These are phyloP conservation scores for Dimocarpus longan DNA, from an alignment of 345 rosid species.

Conservation along the genomic window DNA sequence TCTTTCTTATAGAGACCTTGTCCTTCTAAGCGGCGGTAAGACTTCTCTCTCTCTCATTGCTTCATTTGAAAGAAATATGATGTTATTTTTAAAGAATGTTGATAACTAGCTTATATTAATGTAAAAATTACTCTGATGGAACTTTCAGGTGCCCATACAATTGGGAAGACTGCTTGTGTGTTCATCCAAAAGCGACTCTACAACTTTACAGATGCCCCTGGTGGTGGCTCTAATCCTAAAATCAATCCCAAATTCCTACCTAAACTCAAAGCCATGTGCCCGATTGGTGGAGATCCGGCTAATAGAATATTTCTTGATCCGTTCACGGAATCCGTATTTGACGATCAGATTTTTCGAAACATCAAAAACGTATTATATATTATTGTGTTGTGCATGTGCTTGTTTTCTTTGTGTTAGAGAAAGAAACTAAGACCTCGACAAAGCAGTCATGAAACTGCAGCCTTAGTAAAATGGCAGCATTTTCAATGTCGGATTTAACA, in stretches of 20 bases:
- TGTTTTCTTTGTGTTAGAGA: too few relatives aligned
- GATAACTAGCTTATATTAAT: too few relatives aligned
- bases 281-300: constrained; percentile 33
- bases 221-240: constrained; percentile 46
- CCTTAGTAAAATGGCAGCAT: too few relatives aligned
- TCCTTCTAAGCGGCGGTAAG: constrained; percentile 48
- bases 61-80: constrained; percentile 19
- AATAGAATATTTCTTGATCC: constrained; percentile 42
- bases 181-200: constrained; percentile 48
- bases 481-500: background rate
- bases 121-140: too few relatives aligned
- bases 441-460: constrained; percentile 80
- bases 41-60: constrained; percentile 47
- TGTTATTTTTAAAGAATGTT: too few relatives aligned
- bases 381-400: too few relatives aligned
- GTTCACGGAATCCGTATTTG: constrained; percentile 14
- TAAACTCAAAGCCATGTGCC: constrained; percentile 30
- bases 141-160: constrained; percentile 55
- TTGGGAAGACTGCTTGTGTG: constrained; percentile 58
- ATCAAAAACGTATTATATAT: constrained; percentile 23
- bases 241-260: constrained; percentile 33
- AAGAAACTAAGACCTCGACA: constrained; percentile 41
- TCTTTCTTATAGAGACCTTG: constrained; percentile 36
- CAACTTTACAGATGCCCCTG: constrained; percentile 37
- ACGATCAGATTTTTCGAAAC: constrained; percentile 33